Evolutionary conservation across 805 yeast genomes (phyloP), one percentile per base, ranked within the genome.

Genomic region (Lachancea mirantina): DNA sequence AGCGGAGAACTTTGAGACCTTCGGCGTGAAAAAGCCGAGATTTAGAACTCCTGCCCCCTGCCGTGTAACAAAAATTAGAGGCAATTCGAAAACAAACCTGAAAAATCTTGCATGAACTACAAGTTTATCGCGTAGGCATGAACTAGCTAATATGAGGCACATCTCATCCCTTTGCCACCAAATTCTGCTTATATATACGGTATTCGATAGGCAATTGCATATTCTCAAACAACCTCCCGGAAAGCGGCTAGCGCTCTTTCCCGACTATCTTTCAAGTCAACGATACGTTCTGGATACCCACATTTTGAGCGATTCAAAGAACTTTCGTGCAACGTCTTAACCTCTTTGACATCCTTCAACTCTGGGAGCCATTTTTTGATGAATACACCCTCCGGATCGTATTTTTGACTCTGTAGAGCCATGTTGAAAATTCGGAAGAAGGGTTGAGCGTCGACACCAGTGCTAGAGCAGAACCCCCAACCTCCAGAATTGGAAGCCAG

Each of bases 361-460:
- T 71, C 76, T 2, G 72, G 74, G 1, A 72, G 62, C 76, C 77
- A 71, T 30, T 55, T 46, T 23, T 61, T 57, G 32, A 73, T 68
- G 45, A 61, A 72, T 2, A 47, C 49, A 5, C 74, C 75, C 6
- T 64, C 50, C 1, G 64, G 64, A 37, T 71, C 78, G 39, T 63
- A 70, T 40, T 61, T 66, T 40, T 62, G 65, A 18, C 70, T 64
- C 41, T 74, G 78, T 2, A 66, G 43, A 40, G 59, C 62, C 14
- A 76, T 74, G 42, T 74, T 73, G 49, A 74, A 69, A 5, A 72
- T 66, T 14, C 78, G 57, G 47, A 72, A 72, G 57, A 68, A 72
- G 2, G 78, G 78, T 45, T 72, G 78, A 1, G 73, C 67, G 43
- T 70, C 74, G 10, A 69, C 64, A 1, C 77, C 76, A 1, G 70